Conservation (phyloP, 2,329 filamentous ascomycete genomes). For the Aspergillus intermedius region DNA sequence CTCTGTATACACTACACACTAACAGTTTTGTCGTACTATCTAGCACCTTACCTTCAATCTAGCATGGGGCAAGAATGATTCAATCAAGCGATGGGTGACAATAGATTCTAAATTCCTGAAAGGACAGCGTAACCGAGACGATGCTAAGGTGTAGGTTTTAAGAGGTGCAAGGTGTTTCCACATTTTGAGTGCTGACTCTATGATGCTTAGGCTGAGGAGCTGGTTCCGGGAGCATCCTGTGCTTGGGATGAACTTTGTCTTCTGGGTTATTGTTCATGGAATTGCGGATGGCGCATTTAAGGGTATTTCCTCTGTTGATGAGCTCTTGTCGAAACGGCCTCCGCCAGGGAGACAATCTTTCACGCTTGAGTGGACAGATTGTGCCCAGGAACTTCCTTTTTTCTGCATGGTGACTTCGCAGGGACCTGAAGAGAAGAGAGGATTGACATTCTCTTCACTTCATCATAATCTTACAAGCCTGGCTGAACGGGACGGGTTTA, state of each 20-base stretch:
- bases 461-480: not conserved
- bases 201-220: not conserved
- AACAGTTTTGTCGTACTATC: too few relatives aligned
- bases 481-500: slow-evolving; percentile 1
- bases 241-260: not conserved
- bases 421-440: not conserved
- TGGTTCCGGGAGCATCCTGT: slow-evolving; percentile 1
- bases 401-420: not conserved
- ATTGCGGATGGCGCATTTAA: not conserved
- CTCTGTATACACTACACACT: too few relatives aligned
- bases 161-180: too few relatives aligned
- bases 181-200: not conserved
- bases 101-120: too few relatives aligned
- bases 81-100: too few relatives aligned
- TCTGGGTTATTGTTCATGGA: not conserved
- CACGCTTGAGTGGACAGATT: not conserved
- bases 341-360: not conserved
- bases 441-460: not conserved
- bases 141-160: too few relatives aligned
- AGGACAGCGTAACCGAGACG: too few relatives aligned
- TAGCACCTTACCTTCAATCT: too few relatives aligned
- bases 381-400: not conserved
- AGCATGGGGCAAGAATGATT: too few relatives aligned
- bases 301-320: not conserved
- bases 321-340: not conserved